phyloP scores from a whole-genome alignment of 257 asterid species.

The Plectranthus barbatus region DNA sequence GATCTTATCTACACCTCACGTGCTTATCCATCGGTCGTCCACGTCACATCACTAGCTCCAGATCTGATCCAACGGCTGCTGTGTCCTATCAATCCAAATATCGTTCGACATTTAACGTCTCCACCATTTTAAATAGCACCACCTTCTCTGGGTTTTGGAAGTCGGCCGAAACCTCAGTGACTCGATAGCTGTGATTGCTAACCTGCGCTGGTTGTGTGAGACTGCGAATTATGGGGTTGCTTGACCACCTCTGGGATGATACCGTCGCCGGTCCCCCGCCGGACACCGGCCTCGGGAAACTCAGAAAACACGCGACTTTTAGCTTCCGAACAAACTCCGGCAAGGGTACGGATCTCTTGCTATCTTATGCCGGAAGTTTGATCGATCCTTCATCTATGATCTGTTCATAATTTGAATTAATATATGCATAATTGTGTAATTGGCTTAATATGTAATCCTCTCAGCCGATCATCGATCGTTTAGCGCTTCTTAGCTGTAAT shows the following conservation, averaged over 20 bases:
- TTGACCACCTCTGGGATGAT: conserved; percentile 90
- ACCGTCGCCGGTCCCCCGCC: conserved; percentile 90
- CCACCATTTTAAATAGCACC: conserved; percentile 36
- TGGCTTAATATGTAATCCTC: neutral
- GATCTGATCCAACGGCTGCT: conserved; percentile 31
- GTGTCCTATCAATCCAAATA: conserved; percentile 17
- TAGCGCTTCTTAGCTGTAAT: neutral
- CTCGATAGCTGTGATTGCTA: neutral
- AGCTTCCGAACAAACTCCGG: conserved; percentile 49
- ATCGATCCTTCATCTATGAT: neutral
- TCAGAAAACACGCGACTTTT: conserved; percentile 59
- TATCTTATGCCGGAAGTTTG: conserved; percentile 16
- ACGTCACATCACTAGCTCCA: conserved; percentile 25
- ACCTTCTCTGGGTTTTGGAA: neutral
- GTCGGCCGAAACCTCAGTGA: neutral
- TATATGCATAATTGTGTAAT: neutral
- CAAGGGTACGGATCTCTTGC: conserved; percentile 61
- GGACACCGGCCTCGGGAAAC: conserved; percentile 80
- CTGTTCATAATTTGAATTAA: neutral
- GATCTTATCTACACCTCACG: conserved; percentile 55
- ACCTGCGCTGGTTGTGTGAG: neutral
- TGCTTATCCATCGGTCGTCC: conserved; percentile 35
- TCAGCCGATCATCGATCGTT: neutral
- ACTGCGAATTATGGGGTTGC: conserved; percentile 53
- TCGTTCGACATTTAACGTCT: conserved; percentile 33